Evolutionary conservation across 2,329 filamentous ascomycete genomes (phyloP).

Genomic region (Xylariales sp.): DNA sequence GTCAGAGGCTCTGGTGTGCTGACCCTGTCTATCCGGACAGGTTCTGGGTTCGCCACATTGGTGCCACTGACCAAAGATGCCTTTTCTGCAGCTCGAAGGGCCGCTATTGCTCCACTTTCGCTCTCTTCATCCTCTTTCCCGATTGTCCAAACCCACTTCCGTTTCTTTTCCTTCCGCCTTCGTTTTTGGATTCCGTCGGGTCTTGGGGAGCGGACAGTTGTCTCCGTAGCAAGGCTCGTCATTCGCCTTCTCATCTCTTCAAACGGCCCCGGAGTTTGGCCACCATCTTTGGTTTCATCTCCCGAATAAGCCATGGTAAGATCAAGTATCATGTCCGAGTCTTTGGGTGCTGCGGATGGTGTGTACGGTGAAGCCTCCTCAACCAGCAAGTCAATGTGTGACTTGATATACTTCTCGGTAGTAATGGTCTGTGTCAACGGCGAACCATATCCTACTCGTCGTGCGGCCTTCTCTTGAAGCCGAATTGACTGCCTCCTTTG

Average conservation of each 20-base stretch:
- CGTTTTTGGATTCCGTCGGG: constrained; percentile 63
- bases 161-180: constrained; percentile 68
- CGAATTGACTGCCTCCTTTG: constrained; percentile 66
- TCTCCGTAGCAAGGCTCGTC: constrained; percentile 59
- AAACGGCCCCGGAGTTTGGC: constrained; percentile 71
- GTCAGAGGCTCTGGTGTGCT: constrained; percentile 41
- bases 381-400: constrained; percentile 71
- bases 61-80: constrained; percentile 36
- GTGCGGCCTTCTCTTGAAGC: constrained; percentile 64
- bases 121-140: constrained; percentile 61
- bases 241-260: constrained; percentile 71
- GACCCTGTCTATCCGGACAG: constrained; percentile 25
- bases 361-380: constrained; percentile 67
- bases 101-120: constrained; percentile 57
- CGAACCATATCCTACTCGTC: constrained; percentile 71
- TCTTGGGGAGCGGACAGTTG: constrained; percentile 55
- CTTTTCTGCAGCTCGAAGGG: constrained; percentile 52
- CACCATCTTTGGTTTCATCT: constrained; percentile 69
- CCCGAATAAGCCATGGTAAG: constrained; percentile 62
- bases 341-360: constrained; percentile 51
- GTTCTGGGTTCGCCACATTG: constrained; percentile 28
- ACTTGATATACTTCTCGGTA: constrained; percentile 70
- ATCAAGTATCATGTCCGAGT: constrained; percentile 60
- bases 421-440: constrained; percentile 73
- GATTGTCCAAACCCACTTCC: constrained; percentile 75